A percentile compares a stretch with the other conserved stretches of the same genome.
Evolutionary conservation across 225 moss, liverwort and hornwort species (phyloP).

Genomic region (Bryoerythrophyllum caledonicum): DNA sequence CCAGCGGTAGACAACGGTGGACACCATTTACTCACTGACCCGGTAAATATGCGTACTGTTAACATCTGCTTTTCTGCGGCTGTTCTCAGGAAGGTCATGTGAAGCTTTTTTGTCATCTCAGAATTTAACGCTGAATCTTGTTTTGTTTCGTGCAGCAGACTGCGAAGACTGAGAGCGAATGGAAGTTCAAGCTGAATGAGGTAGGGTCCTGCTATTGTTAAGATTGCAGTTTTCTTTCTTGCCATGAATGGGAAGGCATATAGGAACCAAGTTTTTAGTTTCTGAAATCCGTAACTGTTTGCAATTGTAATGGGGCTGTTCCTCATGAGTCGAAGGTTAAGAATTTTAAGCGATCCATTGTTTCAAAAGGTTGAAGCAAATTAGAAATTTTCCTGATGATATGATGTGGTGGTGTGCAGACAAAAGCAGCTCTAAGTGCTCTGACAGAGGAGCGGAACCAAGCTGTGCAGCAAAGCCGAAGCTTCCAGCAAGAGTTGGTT

Average conservation of each 20-base stretch:
- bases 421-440: conserved; percentile 65
- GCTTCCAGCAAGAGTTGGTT: conserved; percentile 90
- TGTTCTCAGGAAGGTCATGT: neutral
- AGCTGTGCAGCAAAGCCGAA: conserved; percentile 76
- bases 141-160: conserved; percentile 50
- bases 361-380: neutral
- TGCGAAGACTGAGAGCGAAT: conserved; percentile 81
- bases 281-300: neutral
- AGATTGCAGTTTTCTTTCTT: neutral
- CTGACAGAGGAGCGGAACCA: conserved; percentile 79
- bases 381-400: neutral
- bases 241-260: neutral
- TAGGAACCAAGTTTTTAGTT: neutral
- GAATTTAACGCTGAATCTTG: conserved; percentile 10
- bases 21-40: conserved; percentile 54
- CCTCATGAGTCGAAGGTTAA: neutral
- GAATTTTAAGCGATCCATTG: neutral
- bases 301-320: neutral
- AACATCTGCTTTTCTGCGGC: neutral
- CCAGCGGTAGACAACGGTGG: conserved; percentile 77
- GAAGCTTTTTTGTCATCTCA: neutral
- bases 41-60: conserved; percentile 40
- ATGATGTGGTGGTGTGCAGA: conserved; percentile 35
- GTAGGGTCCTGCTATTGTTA: conserved; percentile 23
- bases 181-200: conserved; percentile 96